Conservation (phyloP, 495 filamentous ascomycete species). For the Margaritispora aquatica region DNA sequence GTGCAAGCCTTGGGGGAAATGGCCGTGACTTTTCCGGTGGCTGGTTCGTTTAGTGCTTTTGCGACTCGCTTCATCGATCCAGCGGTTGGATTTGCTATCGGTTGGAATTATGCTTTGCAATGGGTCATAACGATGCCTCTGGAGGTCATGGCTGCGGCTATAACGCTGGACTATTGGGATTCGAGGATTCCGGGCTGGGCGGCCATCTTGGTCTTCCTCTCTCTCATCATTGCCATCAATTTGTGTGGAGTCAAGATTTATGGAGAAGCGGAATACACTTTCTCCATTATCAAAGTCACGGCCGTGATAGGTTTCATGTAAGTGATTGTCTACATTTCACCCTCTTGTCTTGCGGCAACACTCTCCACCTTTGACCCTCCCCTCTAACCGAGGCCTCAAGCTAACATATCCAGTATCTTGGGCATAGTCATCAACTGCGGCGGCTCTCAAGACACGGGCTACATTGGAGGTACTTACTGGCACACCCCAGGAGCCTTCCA, state of each 20-base stretch:
- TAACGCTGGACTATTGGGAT: slow-evolving; percentile 83
- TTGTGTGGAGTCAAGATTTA: slow-evolving; percentile 80
- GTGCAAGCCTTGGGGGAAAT: slow-evolving; percentile 91
- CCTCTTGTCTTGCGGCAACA: too few relatives aligned
- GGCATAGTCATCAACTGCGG: slow-evolving; percentile 77
- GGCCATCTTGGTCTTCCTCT: slow-evolving; percentile 59
- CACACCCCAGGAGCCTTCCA: slow-evolving; percentile 68
- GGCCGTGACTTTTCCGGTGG: slow-evolving; percentile 74
- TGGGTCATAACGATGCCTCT: slow-evolving; percentile 80
- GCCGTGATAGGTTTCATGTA: slow-evolving; percentile 84
- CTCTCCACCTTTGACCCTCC: too few relatives aligned
- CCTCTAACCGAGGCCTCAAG: too few relatives aligned
- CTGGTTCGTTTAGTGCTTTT: slow-evolving; percentile 90
- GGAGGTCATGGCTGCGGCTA: slow-evolving; percentile 84
- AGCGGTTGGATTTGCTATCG: slow-evolving; percentile 95
- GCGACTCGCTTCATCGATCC: slow-evolving; percentile 93
- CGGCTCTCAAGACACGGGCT: slow-evolving; percentile 54
- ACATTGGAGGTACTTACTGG: slow-evolving; percentile 46
- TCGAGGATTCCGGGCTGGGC: slow-evolving; percentile 48
- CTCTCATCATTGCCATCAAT: slow-evolving; percentile 72
- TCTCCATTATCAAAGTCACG: slow-evolving; percentile 78
- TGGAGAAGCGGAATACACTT: slow-evolving; percentile 86
- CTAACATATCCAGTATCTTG: slow-evolving; percentile 44
- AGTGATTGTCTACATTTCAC: not conserved
- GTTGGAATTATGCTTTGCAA: slow-evolving; percentile 73